phyloP scores from a whole-genome alignment of 495 filamentous ascomycete genomes.

The Penicillium odoratum region DNA sequence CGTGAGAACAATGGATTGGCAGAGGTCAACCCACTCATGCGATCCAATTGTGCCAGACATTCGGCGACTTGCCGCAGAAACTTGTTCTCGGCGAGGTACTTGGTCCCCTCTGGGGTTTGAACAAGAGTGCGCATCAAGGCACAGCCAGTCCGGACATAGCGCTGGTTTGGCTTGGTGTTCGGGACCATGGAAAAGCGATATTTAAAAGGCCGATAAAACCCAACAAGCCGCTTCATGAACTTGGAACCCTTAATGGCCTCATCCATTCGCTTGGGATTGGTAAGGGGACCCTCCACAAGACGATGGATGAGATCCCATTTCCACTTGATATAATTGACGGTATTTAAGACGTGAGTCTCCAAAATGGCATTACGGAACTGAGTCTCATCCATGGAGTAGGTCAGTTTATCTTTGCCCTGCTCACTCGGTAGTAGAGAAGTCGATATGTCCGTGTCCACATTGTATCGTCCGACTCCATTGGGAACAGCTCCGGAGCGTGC shows the following conservation, averaged over 20 bases:
- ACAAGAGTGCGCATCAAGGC: slow-evolving; percentile 82
- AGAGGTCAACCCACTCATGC: slow-evolving; percentile 86
- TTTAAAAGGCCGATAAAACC: slow-evolving; percentile 96
- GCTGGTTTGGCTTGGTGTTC: slow-evolving; percentile 89
- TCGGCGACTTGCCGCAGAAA: slow-evolving; percentile 90
- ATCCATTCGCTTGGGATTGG: slow-evolving; percentile 88
- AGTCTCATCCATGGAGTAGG: slow-evolving; percentile 78
- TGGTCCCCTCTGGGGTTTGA: slow-evolving; percentile 77
- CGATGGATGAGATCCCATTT: slow-evolving; percentile 90
- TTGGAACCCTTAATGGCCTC: slow-evolving; percentile 94
- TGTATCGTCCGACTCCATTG: slow-evolving; percentile 41
- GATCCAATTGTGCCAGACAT: slow-evolving; percentile 91
- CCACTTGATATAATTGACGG: slow-evolving; percentile 89
- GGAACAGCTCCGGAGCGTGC: slow-evolving; percentile 65
- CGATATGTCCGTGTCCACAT: slow-evolving; percentile 48
- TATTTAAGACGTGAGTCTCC: slow-evolving; percentile 82
- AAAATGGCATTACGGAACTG: slow-evolving; percentile 82
- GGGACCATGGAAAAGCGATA: slow-evolving; percentile 84
- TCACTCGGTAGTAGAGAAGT: slow-evolving; percentile 50
- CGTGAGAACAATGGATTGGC: slow-evolving; percentile 83
- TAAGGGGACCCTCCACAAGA: slow-evolving; percentile 89
- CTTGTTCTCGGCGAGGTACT: slow-evolving; percentile 88
- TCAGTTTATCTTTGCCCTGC: slow-evolving; percentile 68
- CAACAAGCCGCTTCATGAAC: slow-evolving; percentile 90
- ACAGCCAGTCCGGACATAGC: slow-evolving; percentile 88